Evolutionary conservation across 169 alveolate genomes (phyloP).

Genomic region (Eimeria maxima): DNA sequence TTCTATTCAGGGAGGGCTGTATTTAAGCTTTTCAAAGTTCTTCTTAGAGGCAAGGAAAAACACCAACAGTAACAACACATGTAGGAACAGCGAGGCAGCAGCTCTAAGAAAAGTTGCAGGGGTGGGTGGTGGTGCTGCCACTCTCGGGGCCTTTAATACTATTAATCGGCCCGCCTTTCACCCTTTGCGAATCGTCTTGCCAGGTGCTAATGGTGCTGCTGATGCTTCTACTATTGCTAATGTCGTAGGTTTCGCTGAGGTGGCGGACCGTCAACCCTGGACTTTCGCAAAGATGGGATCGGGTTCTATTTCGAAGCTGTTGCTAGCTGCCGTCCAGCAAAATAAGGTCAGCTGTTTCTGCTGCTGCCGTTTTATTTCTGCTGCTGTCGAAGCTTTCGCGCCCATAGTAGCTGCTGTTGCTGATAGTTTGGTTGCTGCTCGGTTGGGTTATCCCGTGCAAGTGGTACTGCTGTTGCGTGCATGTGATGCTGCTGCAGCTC

Average conservation of each 20-base stretch:
- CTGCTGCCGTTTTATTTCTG: not conserved
- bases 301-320: constrained; percentile 25
- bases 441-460: constrained; percentile 4
- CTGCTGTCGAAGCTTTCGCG: constrained; percentile 43
- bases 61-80: not conserved
- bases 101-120: not conserved
- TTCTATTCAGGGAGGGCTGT: not conserved
- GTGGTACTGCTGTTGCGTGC: not conserved
- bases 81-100: not conserved
- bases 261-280: constrained; percentile 54
- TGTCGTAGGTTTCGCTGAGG: constrained; percentile 41
- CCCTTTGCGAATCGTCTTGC: not conserved
- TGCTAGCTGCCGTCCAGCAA: constrained; percentile 58
- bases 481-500: constrained; percentile 19
- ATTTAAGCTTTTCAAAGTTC: constrained; percentile 34
- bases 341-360: constrained; percentile 26
- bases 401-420: not conserved
- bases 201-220: constrained; percentile 5
- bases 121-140: not conserved
- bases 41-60: constrained; percentile 34
- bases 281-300: constrained; percentile 11
- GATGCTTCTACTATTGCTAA: not conserved
- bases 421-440: not conserved
- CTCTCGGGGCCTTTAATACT: not conserved
- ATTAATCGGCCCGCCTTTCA: not conserved